phyloP scores from a whole-genome alignment of 345 rosid species.

The Rhodomyrtus tomentosa region DNA sequence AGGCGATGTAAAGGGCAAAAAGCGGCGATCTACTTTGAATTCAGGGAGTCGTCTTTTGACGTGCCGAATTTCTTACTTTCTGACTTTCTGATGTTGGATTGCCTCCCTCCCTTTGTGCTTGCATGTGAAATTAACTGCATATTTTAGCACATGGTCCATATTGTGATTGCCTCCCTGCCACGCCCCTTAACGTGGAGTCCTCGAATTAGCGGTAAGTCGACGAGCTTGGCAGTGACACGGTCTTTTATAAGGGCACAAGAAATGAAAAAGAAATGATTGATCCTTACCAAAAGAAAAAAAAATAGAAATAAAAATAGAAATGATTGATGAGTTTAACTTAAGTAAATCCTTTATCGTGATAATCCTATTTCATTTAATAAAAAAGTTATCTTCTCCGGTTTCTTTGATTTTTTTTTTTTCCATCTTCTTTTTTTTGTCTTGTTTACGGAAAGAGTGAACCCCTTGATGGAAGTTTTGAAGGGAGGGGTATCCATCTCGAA shows the following conservation, averaged over 20 bases:
- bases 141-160: background rate
- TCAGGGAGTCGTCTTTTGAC: background rate
- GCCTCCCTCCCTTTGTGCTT: background rate
- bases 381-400: no score
- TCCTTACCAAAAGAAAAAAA: background rate
- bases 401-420: no score
- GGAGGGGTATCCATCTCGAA: no score
- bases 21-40: background rate
- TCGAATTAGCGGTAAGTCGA: background rate
- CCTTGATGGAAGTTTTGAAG: no score
- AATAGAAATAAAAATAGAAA: background rate
- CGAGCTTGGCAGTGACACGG: accelerated
- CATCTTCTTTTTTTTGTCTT: background rate
- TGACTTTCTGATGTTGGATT: background rate
- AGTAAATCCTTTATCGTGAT: background rate
- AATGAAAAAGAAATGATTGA: background rate
- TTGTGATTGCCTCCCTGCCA: background rate
- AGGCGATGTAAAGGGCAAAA: background rate
- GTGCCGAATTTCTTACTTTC: no score
- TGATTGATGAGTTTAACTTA: no score
- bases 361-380: no score
- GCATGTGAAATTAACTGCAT: background rate
- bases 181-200: background rate
- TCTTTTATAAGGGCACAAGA: background rate
- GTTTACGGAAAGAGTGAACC: no score